These are phyloP conservation scores for Phytopythium oedochilum DNA, from an alignment of 352 stramenopile species.

Conservation along the genomic window DNA sequence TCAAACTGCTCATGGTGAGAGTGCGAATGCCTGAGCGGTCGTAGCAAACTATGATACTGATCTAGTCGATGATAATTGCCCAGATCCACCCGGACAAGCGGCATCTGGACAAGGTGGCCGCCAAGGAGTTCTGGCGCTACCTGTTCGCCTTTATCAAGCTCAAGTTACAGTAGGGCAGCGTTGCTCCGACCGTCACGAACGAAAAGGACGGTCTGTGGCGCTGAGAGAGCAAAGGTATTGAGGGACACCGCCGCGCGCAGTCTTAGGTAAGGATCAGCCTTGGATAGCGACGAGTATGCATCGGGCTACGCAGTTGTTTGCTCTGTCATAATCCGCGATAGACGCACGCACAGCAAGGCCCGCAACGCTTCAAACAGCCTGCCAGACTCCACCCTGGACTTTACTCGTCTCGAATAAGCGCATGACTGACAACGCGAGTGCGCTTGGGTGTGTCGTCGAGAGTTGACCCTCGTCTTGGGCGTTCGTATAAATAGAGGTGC, in stretches of 20 bases:
- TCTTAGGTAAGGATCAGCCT: neutral
- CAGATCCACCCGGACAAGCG: slow-evolving; percentile 89
- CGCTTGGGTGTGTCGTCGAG: too few relatives aligned
- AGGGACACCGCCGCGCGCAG: neutral
- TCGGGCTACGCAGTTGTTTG: neutral
- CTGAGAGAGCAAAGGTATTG: neutral
- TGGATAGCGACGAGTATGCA: neutral
- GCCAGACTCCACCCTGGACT: too few relatives aligned
- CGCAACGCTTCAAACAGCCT: neutral
- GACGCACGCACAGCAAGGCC: neutral
- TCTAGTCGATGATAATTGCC: neutral
- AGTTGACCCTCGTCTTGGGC: too few relatives aligned
- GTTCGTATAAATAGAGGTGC: too few relatives aligned
- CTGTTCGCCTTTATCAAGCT: slow-evolving; percentile 85
- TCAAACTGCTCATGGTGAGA: slow-evolving; percentile 86
- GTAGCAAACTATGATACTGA: too few relatives aligned
- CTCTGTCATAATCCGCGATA: neutral
- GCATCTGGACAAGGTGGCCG: slow-evolving; percentile 87
- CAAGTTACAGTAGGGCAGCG: slow-evolving; percentile 57
- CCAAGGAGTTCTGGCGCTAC: slow-evolving; percentile 89
- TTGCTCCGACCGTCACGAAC: neutral
- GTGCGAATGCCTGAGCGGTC: neutral
- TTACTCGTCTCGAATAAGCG: too few relatives aligned
- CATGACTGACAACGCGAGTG: too few relatives aligned
- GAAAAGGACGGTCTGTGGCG: neutral